Evolutionary conservation across 1,284 basidiomycete genomes (phyloP).

Genomic region (Hymenochaete sp.): DNA sequence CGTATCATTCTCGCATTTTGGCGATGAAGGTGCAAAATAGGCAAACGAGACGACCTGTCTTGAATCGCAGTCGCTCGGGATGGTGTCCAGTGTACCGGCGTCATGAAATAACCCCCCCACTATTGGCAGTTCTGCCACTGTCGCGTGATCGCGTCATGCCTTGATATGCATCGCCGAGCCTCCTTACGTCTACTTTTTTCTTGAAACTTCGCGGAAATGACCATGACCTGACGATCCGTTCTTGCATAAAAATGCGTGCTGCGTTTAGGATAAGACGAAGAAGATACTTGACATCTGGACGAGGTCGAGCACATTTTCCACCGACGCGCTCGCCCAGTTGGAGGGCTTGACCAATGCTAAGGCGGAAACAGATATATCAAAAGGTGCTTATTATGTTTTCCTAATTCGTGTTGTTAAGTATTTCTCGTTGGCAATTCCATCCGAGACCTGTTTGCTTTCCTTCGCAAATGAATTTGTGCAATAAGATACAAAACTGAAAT

Average conservation of each 20-base stretch:
- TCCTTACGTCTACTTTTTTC: too few species aligned
- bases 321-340: conserved; percentile 58
- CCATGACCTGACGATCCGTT: too few species aligned
- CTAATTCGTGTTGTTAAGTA: conserved; percentile 67
- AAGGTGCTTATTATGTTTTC: conserved; percentile 74
- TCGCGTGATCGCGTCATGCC: too few species aligned
- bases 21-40: too few species aligned
- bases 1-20: too few species aligned
- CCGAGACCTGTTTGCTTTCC: conserved; percentile 33
- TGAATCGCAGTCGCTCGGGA: too few species aligned
- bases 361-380: conserved; percentile 32
- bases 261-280: conserved; percentile 79
- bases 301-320: conserved; percentile 79
- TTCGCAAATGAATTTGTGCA: conserved; percentile 20
- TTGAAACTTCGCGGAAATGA: too few species aligned
- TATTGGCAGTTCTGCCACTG: too few species aligned
- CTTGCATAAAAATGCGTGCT: conserved; percentile 10
- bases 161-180: too few species aligned
- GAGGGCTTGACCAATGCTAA: conserved; percentile 48
- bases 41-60: too few species aligned
- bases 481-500: conserved; percentile 62
- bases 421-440: conserved; percentile 55
- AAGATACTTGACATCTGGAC: conserved; percentile 94
- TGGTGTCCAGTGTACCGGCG: too few species aligned
- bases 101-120: too few species aligned